Base-by-base conservation (phyloP, 2,329 filamentous ascomycete genomes). In the Epichloe festucae region DNA sequence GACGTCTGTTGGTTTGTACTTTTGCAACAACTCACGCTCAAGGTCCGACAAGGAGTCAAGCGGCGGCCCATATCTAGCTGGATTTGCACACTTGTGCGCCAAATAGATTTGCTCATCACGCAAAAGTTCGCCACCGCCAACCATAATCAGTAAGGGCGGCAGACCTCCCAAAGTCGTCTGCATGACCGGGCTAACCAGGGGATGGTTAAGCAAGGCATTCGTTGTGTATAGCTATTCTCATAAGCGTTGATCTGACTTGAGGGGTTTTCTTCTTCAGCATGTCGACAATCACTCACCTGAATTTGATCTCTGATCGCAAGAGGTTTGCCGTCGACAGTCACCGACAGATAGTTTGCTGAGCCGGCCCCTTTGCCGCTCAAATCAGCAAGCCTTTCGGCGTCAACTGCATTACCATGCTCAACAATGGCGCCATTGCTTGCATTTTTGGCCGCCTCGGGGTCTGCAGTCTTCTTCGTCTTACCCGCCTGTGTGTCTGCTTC, bases 51-150 rank as follows among this genome's bases (percentile, higher is more conserved):
- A 70, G 43, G 80, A 74, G 0, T 73, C 73, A 39, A 85, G 76
- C 0, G 78, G 74, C 0, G 87, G 87, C 0, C 85, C 78, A 60
- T 95, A 97, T 53, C 80, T 78, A 23, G 76, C 65, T 0, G 93
- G 93, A 57, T 94, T 82, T 12, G 93, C 90, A 42, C 88, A 90
- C 67, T 97, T 97, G 67, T 98, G 93, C 0, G 91, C 93, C 14
- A 97, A 63, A 57, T 95, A 96, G 49, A 97, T 87, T 63, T 97
- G 93, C 67, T 98, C 93, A 60, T 98, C 93, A 12, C 89, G 81
- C 17, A 98, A 74, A 48, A 94, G 77, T 65, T 98, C 93, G 1
- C 87, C 90, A 5, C 91, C 90, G 4, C 91, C 93, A 1, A 85
- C 84, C 63, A 95, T 81, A 43, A 98, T 85, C 5, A 95, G 75